Conservation (phyloP, 2,329 filamentous ascomycete genomes). For the Aureobasidium vineae region DNA sequence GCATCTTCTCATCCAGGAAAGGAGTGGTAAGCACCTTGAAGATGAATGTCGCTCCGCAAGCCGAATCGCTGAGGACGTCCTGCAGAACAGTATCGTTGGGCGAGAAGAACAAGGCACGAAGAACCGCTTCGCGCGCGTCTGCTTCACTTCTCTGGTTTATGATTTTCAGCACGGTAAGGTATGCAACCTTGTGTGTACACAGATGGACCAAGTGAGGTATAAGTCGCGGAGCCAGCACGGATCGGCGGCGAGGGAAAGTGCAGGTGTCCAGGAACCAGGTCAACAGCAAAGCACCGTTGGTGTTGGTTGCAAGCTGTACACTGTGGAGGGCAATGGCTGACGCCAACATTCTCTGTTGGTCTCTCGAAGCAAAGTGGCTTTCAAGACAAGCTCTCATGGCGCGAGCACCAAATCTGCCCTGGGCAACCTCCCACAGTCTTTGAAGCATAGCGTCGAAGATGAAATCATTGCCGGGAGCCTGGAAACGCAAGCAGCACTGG, state of each 20-base stretch:
- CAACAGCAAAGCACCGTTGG: conserved; percentile 87
- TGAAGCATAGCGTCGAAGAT: conserved; percentile 98
- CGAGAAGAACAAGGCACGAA: conserved; percentile 90
- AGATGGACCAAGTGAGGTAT: conserved; percentile 92
- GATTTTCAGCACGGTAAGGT: conserved; percentile 94
- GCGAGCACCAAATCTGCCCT: conserved; percentile 89
- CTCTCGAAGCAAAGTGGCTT: conserved; percentile 90
- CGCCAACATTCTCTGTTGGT: conserved; percentile 92
- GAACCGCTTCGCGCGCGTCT: conserved; percentile 84
- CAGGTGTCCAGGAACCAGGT: conserved; percentile 99
- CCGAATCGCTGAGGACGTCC: conserved; percentile 85
- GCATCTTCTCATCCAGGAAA: conserved; percentile 91
- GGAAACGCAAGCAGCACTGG: conserved; percentile 93
- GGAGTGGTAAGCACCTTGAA: conserved; percentile 98
- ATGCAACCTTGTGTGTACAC: conserved; percentile 98
- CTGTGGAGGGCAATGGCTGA: conserved; percentile 95
- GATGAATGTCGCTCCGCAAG: conserved; percentile 90
- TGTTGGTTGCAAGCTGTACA: conserved; percentile 92
- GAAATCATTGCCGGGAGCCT: conserved; percentile 84
- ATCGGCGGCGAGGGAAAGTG: conserved; percentile 87
- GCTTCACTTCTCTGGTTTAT: conserved; percentile 97
- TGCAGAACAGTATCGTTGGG: conserved; percentile 82
- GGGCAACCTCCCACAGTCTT: conserved; percentile 87
- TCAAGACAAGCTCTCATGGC: conserved; percentile 97
- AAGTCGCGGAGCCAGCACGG: conserved; percentile 85